Evolutionary conservation across 257 asterid species (phyloP).

Genomic region (Gentiana straminea): DNA sequence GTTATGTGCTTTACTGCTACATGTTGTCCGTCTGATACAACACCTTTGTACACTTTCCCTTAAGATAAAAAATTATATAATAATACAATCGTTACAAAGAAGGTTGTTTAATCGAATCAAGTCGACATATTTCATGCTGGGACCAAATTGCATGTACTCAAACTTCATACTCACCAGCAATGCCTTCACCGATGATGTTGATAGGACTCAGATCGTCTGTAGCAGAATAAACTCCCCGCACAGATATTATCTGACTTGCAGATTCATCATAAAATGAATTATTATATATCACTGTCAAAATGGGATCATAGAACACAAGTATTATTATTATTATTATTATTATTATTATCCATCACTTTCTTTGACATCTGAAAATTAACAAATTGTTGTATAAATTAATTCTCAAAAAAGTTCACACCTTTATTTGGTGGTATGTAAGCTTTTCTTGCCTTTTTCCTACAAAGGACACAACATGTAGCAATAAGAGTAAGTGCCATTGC

Average conservation of each 20-base stretch:
- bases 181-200: constrained; percentile 78
- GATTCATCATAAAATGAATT: constrained; percentile 23
- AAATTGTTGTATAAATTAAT: constrained; percentile 5
- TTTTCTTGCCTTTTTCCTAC: constrained; percentile 18
- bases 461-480: constrained; percentile 16
- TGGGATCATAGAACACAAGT: neutral
- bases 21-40: constrained; percentile 33
- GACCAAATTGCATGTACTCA: too few relatives aligned
- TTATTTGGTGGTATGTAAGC: constrained; percentile 14
- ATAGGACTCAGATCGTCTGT: constrained; percentile 45
- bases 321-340: neutral
- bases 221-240: constrained; percentile 38
- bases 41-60: constrained; percentile 75
- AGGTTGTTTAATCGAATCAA: constrained; percentile 3
- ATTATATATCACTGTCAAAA: constrained; percentile 16
- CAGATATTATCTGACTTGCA: constrained; percentile 27
- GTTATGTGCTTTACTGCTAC: constrained; percentile 69
- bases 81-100: too few relatives aligned
- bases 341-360: too few relatives aligned
- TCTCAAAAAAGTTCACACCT: constrained; percentile 5
- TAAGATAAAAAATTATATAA: too few relatives aligned
- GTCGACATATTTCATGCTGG: too few relatives aligned
- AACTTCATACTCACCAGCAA: constrained; percentile 43
- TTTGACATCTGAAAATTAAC: neutral
- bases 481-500: constrained; percentile 20